Evolutionary conservation across 2,329 filamentous ascomycete species (phyloP).

Genomic region (Colletotrichum karsti): DNA sequence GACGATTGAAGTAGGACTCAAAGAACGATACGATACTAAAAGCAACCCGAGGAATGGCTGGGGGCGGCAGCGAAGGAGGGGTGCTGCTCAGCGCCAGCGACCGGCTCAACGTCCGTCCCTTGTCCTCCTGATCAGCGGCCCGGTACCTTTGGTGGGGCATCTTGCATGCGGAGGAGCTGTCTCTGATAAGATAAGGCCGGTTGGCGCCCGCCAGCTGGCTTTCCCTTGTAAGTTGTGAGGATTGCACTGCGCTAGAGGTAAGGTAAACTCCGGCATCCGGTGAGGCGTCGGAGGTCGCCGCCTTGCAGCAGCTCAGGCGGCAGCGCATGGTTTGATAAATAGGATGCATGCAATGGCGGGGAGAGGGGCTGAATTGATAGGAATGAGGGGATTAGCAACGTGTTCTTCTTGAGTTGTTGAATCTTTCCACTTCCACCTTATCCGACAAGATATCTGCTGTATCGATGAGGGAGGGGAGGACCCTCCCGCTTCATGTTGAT

Average conservation of each 20-base stretch:
- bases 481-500: not conserved
- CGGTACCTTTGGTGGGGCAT: slow-evolving; percentile 24
- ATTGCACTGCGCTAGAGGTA: too few species aligned
- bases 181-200: slow-evolving; percentile 24
- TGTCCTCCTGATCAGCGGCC: slow-evolving; percentile 28
- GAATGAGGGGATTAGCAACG: slow-evolving; percentile 1
- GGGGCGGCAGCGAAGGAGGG: slow-evolving; percentile 5
- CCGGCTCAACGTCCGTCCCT: slow-evolving; percentile 21
- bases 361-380: not conserved
- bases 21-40: slow-evolving; percentile 7
- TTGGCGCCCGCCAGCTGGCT: not conserved
- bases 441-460: not conserved
- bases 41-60: slow-evolving; percentile 4
- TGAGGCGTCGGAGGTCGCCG: slow-evolving; percentile 26
- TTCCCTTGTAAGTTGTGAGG: not conserved
- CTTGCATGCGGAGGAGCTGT: slow-evolving; percentile 22
- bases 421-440: not conserved
- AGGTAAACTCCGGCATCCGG: slow-evolving; percentile 22
- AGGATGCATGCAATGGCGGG: not conserved
- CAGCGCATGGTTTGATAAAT: not conserved
- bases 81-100: not conserved
- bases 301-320: not conserved
- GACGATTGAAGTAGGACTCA: slow-evolving; percentile 4
- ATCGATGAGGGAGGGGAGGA: too few species aligned
- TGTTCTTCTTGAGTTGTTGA: slow-evolving; percentile 1